Percentiles rank a stretch among this genome's conserved stretches.
Evolutionary conservation across 345 rosid species (phyloP).

Genomic region (Arabis alpina): DNA sequence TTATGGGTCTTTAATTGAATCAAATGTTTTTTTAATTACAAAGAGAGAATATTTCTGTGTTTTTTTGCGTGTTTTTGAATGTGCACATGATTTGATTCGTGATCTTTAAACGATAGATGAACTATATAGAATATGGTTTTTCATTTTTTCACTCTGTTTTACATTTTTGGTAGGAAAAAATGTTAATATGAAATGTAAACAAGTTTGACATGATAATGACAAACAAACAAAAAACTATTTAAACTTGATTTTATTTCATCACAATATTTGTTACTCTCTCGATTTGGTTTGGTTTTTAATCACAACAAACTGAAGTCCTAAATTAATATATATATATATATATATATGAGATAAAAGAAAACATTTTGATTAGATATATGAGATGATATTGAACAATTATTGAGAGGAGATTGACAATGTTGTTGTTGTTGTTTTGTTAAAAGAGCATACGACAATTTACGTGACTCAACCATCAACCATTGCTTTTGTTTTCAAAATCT

Average conservation of each 20-base stretch:
- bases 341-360: no score
- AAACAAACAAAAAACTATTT: no score
- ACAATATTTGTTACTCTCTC: neutral
- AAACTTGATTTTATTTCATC: neutral
- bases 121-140: neutral
- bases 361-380: no score
- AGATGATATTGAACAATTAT: constrained; percentile 3
- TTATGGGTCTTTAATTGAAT: constrained; percentile 3
- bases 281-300: neutral
- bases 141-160: neutral
- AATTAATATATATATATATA: neutral
- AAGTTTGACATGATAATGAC: neutral
- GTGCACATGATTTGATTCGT: neutral
- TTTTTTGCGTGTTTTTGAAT: neutral
- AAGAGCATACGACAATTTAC: constrained; percentile 32
- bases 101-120: neutral
- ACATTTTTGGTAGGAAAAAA: neutral
- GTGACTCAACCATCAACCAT: constrained; percentile 41
- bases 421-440: constrained; percentile 39
- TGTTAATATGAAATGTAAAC: neutral
- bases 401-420: constrained; percentile 29
- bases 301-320: neutral
- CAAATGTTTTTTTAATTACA: neutral
- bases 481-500: constrained; percentile 19
- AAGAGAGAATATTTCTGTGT: neutral